Evolutionary conservation across 2,329 filamentous ascomycete genomes (phyloP), one percentile per base, ranked within the genome.

Genomic region (Aspergillus intermedius): DNA sequence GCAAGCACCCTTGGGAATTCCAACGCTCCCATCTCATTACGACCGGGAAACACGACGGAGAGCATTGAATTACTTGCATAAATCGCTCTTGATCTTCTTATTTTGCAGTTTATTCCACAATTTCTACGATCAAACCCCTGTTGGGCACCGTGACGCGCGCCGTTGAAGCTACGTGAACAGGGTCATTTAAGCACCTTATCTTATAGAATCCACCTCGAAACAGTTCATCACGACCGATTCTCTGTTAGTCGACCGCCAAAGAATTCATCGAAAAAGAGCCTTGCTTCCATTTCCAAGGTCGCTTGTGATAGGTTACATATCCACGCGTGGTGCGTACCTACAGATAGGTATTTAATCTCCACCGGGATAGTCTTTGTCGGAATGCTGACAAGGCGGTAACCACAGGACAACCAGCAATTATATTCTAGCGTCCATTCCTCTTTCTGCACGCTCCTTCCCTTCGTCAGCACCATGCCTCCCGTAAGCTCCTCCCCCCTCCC

Each of bases 401-500:
- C 49, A 53, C 54, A 64, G 62, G 56, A 59, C 54, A 44, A 57
- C 58, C 12, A 50, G 56, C 57, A 50, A 57, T 59, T 63, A 56
- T 59, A 53, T 54, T 56, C 48, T 51, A 53, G 54, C 50, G 54
- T 53, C 47, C 48, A 53, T 51, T 41, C 21, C 23, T 39, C 49
- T 54, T 50, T 52, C 48, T 47, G 56, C 59, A 52, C 53, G 54
- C 54, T 46, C 47, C 47, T 47, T 54, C 57, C 45, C 45, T 56
- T 65, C 50, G 61, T 64, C 63, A 52, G 48, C 62, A 74, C 67
- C 60, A 82, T 82, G 79, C 77, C 77, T 72, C 75, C 76, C 60
- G 78, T 81, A 76, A 74, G 77, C 74, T 50, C 28, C 50, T 49
- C 48, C 25, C 9, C 23, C 10, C 9, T 30, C 25, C 4, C 25